A percentile compares a stretch with the other conserved stretches of the same genome.
Conservation (phyloP, 2,329 filamentous ascomycete genomes). For the Cadophora malorum region DNA sequence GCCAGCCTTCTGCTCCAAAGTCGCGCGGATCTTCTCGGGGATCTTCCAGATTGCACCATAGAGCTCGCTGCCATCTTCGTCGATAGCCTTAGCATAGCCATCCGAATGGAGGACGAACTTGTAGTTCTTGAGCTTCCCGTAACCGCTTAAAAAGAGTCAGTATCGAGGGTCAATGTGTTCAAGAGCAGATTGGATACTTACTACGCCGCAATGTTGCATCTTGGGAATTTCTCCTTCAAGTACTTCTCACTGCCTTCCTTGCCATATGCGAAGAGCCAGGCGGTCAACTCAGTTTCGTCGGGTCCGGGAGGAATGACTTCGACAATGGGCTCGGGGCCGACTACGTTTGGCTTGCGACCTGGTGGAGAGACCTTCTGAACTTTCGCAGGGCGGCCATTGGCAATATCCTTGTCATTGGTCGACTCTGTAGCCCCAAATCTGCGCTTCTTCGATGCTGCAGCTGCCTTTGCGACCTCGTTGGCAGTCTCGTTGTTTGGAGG, state of each 20-base stretch:
- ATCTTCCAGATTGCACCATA: slow-evolving; percentile 11
- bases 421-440: neutral
- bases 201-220: slow-evolving; percentile 1
- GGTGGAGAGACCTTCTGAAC: slow-evolving; percentile 10
- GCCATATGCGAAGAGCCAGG: slow-evolving; percentile 18
- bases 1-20: slow-evolving; percentile 11
- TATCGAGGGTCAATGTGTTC: neutral
- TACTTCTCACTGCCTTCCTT: slow-evolving; percentile 13
- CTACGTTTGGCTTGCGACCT: neutral
- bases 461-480: neutral
- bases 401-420: neutral
- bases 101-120: slow-evolving; percentile 13
- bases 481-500: neutral
- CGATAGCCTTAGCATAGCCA: slow-evolving; percentile 7
- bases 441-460: neutral
- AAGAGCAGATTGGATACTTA: neutral
- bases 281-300: neutral
- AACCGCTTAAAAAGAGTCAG: neutral
- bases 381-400: neutral
- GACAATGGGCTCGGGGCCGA: neutral
- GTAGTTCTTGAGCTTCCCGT: slow-evolving; percentile 3
- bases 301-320: neutral
- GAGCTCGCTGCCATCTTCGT: neutral
- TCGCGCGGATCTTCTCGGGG: slow-evolving; percentile 2
- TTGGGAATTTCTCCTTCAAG: slow-evolving; percentile 11